Evolutionary conservation across 129 eudicot species (phyloP), one percentile per base, ranked within the genome.

Genomic region (Artemisia annua): DNA sequence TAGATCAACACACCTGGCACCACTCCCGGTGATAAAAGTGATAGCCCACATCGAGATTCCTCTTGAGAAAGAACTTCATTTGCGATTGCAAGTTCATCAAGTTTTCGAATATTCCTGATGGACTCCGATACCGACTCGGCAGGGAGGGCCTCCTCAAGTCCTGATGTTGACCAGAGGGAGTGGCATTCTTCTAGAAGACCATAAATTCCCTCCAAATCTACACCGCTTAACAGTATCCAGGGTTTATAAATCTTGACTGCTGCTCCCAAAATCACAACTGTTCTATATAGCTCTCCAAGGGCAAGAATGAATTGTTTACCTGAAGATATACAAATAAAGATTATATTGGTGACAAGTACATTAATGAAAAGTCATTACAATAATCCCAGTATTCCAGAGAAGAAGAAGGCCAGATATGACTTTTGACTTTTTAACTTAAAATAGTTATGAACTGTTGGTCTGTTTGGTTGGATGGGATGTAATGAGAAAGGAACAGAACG

Each of bases 261-360:
- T 39, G 86, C 78, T 76, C 74, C 87, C 76, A 92, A 82, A 28
- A 89, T 74, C 56, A 80, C 61, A 12, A 87, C 89, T 22, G 76
- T 87, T 82, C 96, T 85, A 61, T 89, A 89, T 70, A 92, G 81
- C 80, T 89, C 96, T 70, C 96, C 97, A 19, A 92, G 84, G 54
- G 96, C 94, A 48, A 63, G 55, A 58, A 89, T 30, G 72, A 81
- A 87, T 49, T 57, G 48, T 80, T 78, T 82, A 54, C 96, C 97
- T 92, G 89, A 50, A 65, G 44, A 2, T 5, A 15, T 63, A 24
- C 2, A 43, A 10, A 16, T 6, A 16, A 55, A 44, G 17, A 69
- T 61, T 51, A 49, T 57, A 72, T 60, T 20, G 10, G 49, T 39
- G 59, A 46, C 49, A 44, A 66, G 54, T 53, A 22, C 15, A 20